Evolutionary conservation across 2,329 filamentous ascomycete species (phyloP).

Genomic region (Pseudocercospora ulei): DNA sequence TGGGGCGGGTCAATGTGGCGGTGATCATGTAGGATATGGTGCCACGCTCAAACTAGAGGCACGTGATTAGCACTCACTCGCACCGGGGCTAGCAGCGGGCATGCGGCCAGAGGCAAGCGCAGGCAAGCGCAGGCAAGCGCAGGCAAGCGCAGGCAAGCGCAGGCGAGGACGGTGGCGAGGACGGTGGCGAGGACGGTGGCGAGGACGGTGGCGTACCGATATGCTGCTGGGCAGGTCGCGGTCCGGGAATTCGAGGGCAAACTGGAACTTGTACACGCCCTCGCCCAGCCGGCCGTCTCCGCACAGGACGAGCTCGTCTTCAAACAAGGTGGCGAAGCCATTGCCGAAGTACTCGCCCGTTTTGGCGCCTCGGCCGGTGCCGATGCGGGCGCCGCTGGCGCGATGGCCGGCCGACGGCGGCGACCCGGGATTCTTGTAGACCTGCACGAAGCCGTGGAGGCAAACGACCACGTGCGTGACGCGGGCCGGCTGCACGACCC

Average conservation of each 20-base stretch:
- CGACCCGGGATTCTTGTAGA: constrained; percentile 61
- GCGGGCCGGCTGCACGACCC: constrained; percentile 61
- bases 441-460: constrained; percentile 68
- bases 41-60: constrained; percentile 78
- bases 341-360: constrained; percentile 57
- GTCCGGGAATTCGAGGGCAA: constrained; percentile 60
- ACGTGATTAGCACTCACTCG: constrained; percentile 16
- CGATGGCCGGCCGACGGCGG: constrained; percentile 46
- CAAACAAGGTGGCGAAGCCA: constrained; percentile 69
- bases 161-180: too few relatives aligned
- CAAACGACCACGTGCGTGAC: constrained; percentile 72
- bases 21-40: constrained; percentile 87
- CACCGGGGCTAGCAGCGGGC: constrained; percentile 8
- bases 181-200: too few relatives aligned
- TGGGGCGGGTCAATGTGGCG: constrained; percentile 79
- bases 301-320: constrained; percentile 70
- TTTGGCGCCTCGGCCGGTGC: constrained; percentile 47
- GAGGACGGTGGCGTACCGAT: constrained; percentile 56
- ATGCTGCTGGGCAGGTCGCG: constrained; percentile 79
- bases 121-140: too few relatives aligned
- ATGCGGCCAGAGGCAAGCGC: too few relatives aligned
- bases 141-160: too few relatives aligned
- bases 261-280: constrained; percentile 69
- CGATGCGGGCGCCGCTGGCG: constrained; percentile 43
- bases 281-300: constrained; percentile 66